These are phyloP conservation scores for Aciculosporium take DNA, from an alignment of 2,329 filamentous ascomycete species.

Conservation along the genomic window DNA sequence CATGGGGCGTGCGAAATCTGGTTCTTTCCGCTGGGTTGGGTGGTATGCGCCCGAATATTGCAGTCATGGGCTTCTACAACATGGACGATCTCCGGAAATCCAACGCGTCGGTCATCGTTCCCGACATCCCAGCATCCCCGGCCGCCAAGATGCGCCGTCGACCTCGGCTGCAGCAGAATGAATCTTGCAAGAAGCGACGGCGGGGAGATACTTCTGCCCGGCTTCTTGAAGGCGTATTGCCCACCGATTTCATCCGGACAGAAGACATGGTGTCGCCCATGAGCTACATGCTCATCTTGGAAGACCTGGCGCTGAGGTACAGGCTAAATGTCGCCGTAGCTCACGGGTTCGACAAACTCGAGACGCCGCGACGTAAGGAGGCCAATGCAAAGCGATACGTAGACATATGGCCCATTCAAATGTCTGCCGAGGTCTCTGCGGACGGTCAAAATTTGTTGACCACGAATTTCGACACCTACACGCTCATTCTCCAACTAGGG, in stretches of 20 bases:
- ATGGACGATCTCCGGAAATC: conserved; percentile 59
- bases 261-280: conserved; percentile 55
- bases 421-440: conserved; percentile 68
- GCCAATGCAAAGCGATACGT: conserved; percentile 60
- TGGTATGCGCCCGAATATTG: conserved; percentile 82
- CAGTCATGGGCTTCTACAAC: conserved; percentile 67
- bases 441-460: conserved; percentile 57
- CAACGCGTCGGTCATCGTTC: conserved; percentile 40
- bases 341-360: conserved; percentile 63
- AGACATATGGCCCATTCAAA: conserved; percentile 85
- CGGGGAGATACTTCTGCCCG: conserved; percentile 41
- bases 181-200: conserved; percentile 17
- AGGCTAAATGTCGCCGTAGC: conserved; percentile 77
- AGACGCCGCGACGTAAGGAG: conserved; percentile 50
- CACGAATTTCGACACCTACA: conserved; percentile 82
- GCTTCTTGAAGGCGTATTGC: conserved; percentile 43
- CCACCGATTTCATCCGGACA: conserved; percentile 54
- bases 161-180: conserved; percentile 18
- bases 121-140: conserved; percentile 29
- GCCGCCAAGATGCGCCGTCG: conserved; percentile 18
- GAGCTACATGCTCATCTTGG: conserved; percentile 69
- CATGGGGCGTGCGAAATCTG: conserved; percentile 74
- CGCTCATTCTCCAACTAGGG: conserved; percentile 73
- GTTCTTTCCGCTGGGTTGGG: conserved; percentile 70
- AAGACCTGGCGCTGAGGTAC: conserved; percentile 63